Conservation (phyloP, 768 basidiomycete species). For the Pisolithus orientalis region DNA sequence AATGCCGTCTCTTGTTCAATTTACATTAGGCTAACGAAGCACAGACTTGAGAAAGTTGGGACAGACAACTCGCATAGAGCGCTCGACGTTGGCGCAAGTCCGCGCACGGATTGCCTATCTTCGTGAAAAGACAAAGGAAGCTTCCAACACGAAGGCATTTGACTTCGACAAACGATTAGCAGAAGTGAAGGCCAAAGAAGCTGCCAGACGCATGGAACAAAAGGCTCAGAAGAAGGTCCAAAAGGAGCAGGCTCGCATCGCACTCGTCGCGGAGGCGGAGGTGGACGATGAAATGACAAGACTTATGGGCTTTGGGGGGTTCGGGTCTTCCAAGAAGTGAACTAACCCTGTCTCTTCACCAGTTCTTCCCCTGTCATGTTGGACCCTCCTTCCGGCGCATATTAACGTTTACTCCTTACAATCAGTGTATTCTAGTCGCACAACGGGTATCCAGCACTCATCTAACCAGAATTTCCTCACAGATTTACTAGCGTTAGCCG, state of each 20-base stretch:
- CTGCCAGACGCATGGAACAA: slow-evolving; percentile 58
- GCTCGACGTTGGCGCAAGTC: slow-evolving; percentile 91
- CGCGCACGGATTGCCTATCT: slow-evolving; percentile 83
- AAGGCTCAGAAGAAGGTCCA: slow-evolving; percentile 77
- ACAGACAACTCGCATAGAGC: slow-evolving; percentile 88
- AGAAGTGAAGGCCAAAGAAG: slow-evolving; percentile 73
- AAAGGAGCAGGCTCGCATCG: slow-evolving; percentile 64
- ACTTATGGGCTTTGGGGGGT: slow-evolving; percentile 91
- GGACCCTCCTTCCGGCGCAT: slow-evolving; percentile 1
- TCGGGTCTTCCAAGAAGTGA: slow-evolving; percentile 82
- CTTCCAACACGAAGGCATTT: slow-evolving; percentile 79
- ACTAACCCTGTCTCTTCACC: background rate
- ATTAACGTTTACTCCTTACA: background rate
- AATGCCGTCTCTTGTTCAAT: slow-evolving; percentile 29
- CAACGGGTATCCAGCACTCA: slow-evolving; percentile 19
- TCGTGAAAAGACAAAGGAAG: slow-evolving; percentile 81
- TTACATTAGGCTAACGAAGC: background rate
- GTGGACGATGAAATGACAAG: slow-evolving; percentile 63
- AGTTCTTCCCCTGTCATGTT: background rate
- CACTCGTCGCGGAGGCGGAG: slow-evolving; percentile 50
- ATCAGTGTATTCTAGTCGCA: background rate
- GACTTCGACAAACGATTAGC: slow-evolving; percentile 90
- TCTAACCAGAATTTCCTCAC: slow-evolving; percentile 8
- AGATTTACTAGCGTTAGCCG: slow-evolving; percentile 53
- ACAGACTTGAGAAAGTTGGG: slow-evolving; percentile 88